phyloP scores from a whole-genome alignment of 257 asterid species.

The Plantago major region DNA sequence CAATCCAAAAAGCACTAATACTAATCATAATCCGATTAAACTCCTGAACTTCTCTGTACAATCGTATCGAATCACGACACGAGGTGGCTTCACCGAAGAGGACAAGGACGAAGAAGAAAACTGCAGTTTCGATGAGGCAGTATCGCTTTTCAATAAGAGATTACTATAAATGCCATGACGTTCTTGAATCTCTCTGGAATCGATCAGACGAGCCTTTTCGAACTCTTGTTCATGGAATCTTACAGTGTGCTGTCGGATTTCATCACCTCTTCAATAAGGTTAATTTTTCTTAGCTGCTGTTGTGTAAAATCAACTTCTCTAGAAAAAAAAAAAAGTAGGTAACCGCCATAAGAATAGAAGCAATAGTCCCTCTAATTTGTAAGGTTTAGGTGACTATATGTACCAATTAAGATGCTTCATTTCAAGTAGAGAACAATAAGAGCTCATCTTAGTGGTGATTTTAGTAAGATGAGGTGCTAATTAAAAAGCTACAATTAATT shows the following conservation, averaged over 20 bases:
- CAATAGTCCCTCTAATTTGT: too few species aligned
- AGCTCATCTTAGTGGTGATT: too few species aligned
- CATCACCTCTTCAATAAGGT: constrained; percentile 88
- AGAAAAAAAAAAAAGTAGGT: too few species aligned
- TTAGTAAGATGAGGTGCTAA: too few species aligned
- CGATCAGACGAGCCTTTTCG: constrained; percentile 56
- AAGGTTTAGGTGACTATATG: too few species aligned
- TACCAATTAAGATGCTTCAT: too few species aligned
- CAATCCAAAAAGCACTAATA: constrained; percentile 13
- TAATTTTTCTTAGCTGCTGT: not conserved
- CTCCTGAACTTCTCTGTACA: constrained; percentile 8
- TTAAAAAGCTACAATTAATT: too few species aligned
- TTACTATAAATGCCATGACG: constrained; percentile 78
- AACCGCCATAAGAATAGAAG: too few species aligned
- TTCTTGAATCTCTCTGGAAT: constrained; percentile 70
- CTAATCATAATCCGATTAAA: not conserved
- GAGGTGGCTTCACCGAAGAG: constrained; percentile 43
- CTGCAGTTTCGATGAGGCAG: constrained; percentile 58
- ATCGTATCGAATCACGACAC: constrained; percentile 47
- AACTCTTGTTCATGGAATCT: constrained; percentile 62
- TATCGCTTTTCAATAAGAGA: constrained; percentile 61
- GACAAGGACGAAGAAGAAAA: constrained; percentile 34
- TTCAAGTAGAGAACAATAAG: too few species aligned
- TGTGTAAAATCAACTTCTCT: not conserved
- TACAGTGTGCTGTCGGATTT: constrained; percentile 82